Evolutionary conservation across 345 rosid genomes (phyloP).

Genomic region (Corchorus capsularis): DNA sequence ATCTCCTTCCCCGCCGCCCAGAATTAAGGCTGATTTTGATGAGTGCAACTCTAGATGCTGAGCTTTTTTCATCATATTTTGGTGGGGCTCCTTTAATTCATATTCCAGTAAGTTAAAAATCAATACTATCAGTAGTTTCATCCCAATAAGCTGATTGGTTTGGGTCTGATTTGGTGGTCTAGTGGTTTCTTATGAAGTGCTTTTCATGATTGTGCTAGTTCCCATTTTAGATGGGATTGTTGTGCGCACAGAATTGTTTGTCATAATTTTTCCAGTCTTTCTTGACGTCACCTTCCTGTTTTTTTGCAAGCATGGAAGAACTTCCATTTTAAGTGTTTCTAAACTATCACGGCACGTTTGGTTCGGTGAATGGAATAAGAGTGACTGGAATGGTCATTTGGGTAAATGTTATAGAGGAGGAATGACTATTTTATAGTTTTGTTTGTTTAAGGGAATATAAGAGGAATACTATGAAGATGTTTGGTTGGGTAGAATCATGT

Average conservation of each 20-base stretch:
- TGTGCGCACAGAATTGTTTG: background rate
- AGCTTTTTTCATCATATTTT: conserved; percentile 90
- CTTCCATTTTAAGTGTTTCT: conserved; percentile 3
- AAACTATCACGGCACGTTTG: background rate
- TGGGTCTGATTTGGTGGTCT: background rate
- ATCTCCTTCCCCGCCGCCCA: conserved; percentile 83
- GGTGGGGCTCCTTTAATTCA: conserved; percentile 69
- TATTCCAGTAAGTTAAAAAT: conserved; percentile 71
- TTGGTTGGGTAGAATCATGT: too few species aligned
- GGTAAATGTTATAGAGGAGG: too few species aligned
- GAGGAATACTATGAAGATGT: too few species aligned
- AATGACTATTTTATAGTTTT: too few species aligned
- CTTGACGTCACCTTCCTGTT: background rate
- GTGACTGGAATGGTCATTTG: too few species aligned
- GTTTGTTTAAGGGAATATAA: too few species aligned
- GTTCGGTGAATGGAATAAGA: too few species aligned
- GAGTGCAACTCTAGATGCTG: conserved; percentile 97
- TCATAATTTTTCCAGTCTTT: background rate
- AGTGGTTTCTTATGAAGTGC: background rate
- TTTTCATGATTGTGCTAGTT: conserved; percentile 1
- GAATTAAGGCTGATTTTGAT: conserved; percentile 84
- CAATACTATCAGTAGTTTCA: conserved; percentile 8
- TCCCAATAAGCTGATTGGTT: background rate
- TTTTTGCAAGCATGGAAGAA: conserved; percentile 1
- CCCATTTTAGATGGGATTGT: background rate